Evolutionary conservation across 305 asterid species (phyloP).

Genomic region (Vinca major): DNA sequence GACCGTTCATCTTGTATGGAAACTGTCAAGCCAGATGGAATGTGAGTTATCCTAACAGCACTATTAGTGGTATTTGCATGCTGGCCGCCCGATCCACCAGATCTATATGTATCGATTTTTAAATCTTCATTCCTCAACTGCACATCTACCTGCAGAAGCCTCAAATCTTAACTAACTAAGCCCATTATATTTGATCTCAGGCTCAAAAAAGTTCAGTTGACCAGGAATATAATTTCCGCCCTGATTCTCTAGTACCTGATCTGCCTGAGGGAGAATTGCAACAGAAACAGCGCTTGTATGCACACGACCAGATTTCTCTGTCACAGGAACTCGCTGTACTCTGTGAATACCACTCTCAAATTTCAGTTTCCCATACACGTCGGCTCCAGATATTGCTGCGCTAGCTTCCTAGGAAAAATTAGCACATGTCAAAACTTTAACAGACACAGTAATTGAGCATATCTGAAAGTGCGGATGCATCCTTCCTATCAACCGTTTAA

Average conservation of each 20-base stretch:
- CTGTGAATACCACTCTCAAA: conserved; percentile 97
- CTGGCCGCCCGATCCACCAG: conserved; percentile 97
- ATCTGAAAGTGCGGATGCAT: not conserved
- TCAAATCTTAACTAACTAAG: not conserved
- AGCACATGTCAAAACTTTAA: conserved; percentile 11
- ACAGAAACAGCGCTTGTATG: conserved; percentile 96
- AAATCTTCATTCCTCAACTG: conserved; percentile 71
- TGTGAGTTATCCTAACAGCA: conserved; percentile 88
- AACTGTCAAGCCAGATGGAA: conserved; percentile 77
- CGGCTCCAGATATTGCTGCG: conserved; percentile 84
- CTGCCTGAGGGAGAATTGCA: conserved; percentile 94
- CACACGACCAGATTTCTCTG: conserved; percentile 89
- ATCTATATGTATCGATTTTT: conserved; percentile 80
- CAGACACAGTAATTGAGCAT: not conserved
- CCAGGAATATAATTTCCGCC: not conserved
- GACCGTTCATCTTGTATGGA: conserved; percentile 94
- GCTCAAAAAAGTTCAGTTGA: conserved; percentile 3
- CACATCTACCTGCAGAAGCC: conserved; percentile 68
- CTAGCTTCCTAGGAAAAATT: conserved; percentile 63
- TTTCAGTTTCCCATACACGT: conserved; percentile 84
- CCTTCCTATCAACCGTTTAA: not conserved
- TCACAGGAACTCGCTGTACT: conserved; percentile 93
- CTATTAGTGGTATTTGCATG: conserved; percentile 89
- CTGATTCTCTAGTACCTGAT: conserved; percentile 43
- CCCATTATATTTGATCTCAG: conserved; percentile 3